A percentile compares a stretch with the other conserved stretches of the same genome.
Conservation (phyloP, 306 rosid genomes). For the Fragaria nilgerrensis region DNA sequence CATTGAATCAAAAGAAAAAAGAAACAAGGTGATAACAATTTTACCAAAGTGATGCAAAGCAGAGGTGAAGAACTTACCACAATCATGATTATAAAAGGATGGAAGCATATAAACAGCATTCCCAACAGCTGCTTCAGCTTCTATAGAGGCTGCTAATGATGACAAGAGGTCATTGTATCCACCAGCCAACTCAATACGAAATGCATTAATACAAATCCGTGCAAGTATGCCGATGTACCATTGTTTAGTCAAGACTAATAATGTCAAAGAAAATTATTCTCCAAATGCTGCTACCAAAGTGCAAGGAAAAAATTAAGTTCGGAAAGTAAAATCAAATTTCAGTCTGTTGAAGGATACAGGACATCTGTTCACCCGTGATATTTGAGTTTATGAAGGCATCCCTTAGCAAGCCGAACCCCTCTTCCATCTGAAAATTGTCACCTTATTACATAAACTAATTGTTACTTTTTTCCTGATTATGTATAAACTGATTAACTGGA, state of each 20-base stretch:
- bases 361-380: conserved; percentile 47
- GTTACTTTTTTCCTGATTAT: background rate
- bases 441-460: background rate
- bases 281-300: background rate
- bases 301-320: conserved; percentile 9
- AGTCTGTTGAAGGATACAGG: conserved; percentile 67
- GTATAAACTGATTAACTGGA: background rate
- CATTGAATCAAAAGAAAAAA: background rate
- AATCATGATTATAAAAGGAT: conserved; percentile 90
- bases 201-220: conserved; percentile 83
- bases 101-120: conserved; percentile 87
- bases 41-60: background rate
- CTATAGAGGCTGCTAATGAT: conserved; percentile 67
- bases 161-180: conserved; percentile 76
- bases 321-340: conserved; percentile 2
- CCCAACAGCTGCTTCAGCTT: conserved; percentile 81
- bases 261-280: conserved; percentile 49
- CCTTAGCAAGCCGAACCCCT: conserved; percentile 60
- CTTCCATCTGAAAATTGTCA: conserved; percentile 68
- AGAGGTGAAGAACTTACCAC: conserved; percentile 49
- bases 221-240: conserved; percentile 74
- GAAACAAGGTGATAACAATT: background rate
- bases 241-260: conserved; percentile 71
- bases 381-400: conserved; percentile 46
- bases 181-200: conserved; percentile 72